Base-by-base conservation (phyloP, 2,329 filamentous ascomycete species). In the Dissoconium aciculare region DNA sequence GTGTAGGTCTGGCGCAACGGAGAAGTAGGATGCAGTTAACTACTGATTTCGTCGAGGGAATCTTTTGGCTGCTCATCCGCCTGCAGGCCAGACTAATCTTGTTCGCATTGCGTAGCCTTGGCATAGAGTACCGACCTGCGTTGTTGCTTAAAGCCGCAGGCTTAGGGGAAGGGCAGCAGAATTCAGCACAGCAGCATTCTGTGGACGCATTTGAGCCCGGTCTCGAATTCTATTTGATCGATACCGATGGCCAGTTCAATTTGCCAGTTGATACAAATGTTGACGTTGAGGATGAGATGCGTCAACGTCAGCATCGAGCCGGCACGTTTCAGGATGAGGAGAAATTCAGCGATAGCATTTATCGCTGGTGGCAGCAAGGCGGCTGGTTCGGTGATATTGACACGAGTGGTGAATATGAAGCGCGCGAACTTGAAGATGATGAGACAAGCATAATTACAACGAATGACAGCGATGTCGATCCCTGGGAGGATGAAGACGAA, bases 371-470 rank as follows among this genome's bases (percentile, higher is more conserved):
- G 79, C 73, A 78, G 31, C 63, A 66, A 32, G 83, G 82, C 12
- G 83, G 81, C 5, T 80, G 80, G 60, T 94, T 83, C 74, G 85
- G 87, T 1, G 74, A 76, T 11, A 64, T 75, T 17, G 87, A 95
- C 51, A 64, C 66, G 4, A 93, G 81, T 47, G 80, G 79, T 15
- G 78, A 87, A 39, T 95, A 85, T 52, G 54, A 63, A 17, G 75
- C 75, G 1, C 53, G 62, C 8, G 51, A 59, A 4, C 63, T 69
- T 2, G 64, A 71, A 3, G 63, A 72, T 8, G 82, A 91, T 48
- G 70, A 69, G 5, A 91, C 83, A 1, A 94, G 85, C 47, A 64
- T 91, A 19, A 58, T 89, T n/a, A 83, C 82, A 0, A 64, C 66
- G 46, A 63, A 66, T 2, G 68, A 64, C 3, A 49, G 49, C 26